Conservation (phyloP, 164 flowering plant genomes). For the Dillenia suffruticosa region DNA sequence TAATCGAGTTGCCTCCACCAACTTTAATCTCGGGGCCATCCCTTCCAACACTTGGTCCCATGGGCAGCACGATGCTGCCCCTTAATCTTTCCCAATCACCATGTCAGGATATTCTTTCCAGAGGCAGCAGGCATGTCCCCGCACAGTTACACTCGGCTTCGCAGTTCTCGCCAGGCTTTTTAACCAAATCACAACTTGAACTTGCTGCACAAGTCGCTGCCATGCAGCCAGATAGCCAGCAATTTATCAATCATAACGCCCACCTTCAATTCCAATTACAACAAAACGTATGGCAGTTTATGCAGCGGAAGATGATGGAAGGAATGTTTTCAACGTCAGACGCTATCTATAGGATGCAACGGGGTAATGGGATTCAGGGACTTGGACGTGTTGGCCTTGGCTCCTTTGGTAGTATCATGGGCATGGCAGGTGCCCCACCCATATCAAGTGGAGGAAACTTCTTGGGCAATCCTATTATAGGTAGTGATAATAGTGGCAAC, state of each 20-base stretch:
- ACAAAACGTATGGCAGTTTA: constrained; percentile 11
- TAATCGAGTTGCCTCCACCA: background rate
- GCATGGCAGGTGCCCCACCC: background rate
- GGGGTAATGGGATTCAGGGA: constrained; percentile 9
- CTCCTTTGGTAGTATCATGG: background rate
- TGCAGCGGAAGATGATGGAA: constrained; percentile 14
- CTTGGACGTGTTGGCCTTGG: constrained; percentile 10
- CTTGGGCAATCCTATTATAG: constrained; percentile 2
- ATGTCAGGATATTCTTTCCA: background rate
- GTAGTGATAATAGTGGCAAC: background rate
- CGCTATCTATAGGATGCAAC: constrained; percentile 2
- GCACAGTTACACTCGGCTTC: constrained; percentile 1
- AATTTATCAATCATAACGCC: constrained; percentile 1
- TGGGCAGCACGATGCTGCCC: constrained; percentile 4
- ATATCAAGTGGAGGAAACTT: background rate
- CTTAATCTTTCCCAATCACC: background rate
- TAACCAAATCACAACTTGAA: constrained; percentile 4
- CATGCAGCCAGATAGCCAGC: constrained; percentile 6
- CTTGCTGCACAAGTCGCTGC: constrained; percentile 3
- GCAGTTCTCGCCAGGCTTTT: background rate
- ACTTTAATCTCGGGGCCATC: background rate
- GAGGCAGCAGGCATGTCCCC: background rate
- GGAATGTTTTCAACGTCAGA: constrained; percentile 11
- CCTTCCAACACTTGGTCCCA: background rate
- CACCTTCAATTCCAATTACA: constrained; percentile 13